Evolutionary conservation across 73 alveolate genomes (phyloP), one percentile per base, ranked within the genome.

Genomic region (Blepharisma stoltei): DNA sequence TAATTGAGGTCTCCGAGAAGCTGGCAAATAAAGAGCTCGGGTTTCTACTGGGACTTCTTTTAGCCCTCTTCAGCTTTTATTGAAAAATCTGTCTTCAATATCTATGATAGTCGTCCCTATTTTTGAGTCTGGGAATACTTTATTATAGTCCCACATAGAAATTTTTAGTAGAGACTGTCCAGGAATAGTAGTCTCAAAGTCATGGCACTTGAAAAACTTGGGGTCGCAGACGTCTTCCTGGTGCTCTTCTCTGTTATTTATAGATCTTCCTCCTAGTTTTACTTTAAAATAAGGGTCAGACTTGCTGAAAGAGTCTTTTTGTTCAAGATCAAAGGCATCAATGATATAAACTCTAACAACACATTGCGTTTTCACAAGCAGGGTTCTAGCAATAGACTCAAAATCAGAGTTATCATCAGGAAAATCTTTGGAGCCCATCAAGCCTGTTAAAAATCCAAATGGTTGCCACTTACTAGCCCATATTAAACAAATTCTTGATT

Each of bases 41-140:
- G 82, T 83, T 87, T 79, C 97, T 6, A 78, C 73, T 54, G 97
- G 97, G 52, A 87, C 87, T 55, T 84, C 81, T 45, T 78, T 71
- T 54, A 90, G 27, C 11, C 82, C 70, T 66, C 79, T 86, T 95
- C 97, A 90, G 52, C 86, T 78, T 14, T 71, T 69, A 46, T 81
- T 82, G 80, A 90, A 90, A 76, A 82, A 90, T 55, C 97, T 78
- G 77, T 90, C 93, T 84, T 90, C 97, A 6, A 90, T 79, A 75
- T 90, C 97, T 21, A 90, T 80, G 8, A 53, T 23, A 25, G 94
- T 90, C 71, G 84, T 89, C 23, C 97, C 97, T 20, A 90, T 90
- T 49, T 86, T 77, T 52, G 84, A 92, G 60, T 90, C 97, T 37
- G 88, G 83, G 75, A 87, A 86, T 14, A 90, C 54, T 23, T 66